These are phyloP conservation scores for Spongispora temasekensis DNA, from an alignment of 1,284 basidiomycete genomes.

Conservation along the genomic window DNA sequence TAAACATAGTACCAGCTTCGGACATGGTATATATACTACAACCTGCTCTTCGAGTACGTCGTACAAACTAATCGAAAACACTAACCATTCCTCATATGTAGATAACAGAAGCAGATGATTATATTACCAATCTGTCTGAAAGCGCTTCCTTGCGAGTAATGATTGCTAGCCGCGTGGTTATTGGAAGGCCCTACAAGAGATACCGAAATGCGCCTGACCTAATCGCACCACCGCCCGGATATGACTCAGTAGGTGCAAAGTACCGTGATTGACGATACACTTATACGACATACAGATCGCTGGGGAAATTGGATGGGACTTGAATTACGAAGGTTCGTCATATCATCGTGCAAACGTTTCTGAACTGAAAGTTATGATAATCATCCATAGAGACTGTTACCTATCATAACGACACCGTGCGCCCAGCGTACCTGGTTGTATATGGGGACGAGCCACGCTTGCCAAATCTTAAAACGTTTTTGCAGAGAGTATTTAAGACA, in stretches of 20 bases:
- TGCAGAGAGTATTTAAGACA: conserved; percentile 38
- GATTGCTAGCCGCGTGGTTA: conserved; percentile 59
- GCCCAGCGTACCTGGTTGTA: conserved; percentile 57
- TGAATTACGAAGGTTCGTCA: conserved; percentile 52
- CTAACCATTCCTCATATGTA: conserved; percentile 7
- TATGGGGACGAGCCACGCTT: conserved; percentile 43
- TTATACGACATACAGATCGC: conserved; percentile 24
- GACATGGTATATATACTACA: conserved; percentile 61
- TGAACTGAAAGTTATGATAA: not conserved
- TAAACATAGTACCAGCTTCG: conserved; percentile 46
- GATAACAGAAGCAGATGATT: conserved; percentile 60
- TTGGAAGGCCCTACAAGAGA: conserved; percentile 53
- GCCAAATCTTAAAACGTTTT: conserved; percentile 30
- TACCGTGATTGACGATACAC: not conserved
- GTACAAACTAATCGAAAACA: not conserved
- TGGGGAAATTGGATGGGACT: conserved; percentile 54
- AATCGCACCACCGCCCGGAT: conserved; percentile 50
- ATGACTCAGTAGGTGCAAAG: conserved; percentile 51
- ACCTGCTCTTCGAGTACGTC: conserved; percentile 59
- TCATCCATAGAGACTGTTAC: conserved; percentile 51
- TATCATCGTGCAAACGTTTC: not conserved
- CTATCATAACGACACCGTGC: conserved; percentile 57
- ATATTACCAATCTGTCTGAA: conserved; percentile 43
- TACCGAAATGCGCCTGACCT: conserved; percentile 48
- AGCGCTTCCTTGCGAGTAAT: conserved; percentile 45